Evolutionary conservation across 305 asterid genomes (phyloP), one percentile per base, ranked within the genome.

Genomic region (Fraxinus dipetala): DNA sequence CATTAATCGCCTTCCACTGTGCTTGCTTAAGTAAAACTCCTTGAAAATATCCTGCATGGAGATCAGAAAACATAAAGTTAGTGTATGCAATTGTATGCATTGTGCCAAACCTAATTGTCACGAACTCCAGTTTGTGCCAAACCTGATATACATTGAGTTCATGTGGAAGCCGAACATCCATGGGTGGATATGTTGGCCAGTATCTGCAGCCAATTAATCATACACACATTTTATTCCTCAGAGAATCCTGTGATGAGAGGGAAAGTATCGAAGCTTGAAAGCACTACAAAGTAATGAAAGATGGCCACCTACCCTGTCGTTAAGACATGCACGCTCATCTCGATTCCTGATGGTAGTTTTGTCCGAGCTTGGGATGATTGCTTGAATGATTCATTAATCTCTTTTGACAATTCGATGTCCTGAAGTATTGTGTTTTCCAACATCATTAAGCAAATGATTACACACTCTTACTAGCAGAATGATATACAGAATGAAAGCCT

Each of bases 111-210:
- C 63, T 65, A 81, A 75, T 26, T 45, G 56, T 22, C 77, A 73
- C 45, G 16, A 63, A 59, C 70, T 67, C 45, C 51, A 28, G 51
- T 26, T n/a, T 16, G 75, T 11, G 75, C 78, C 86, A 84, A 84
- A 96, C 99, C 99, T 96, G 99, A 87, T 94, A 96, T 79, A 91
- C 97, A 85, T 93, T 96, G 78, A 96, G 97, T 84, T 96, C 98
- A 75, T 91, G 99, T 31, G 99, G 99, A 81, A 96, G 89, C 81
- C 92, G 94, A 67, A 96, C 92, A 84, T 94, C 99, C 99, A 96
- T 92, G 80, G 98, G 99, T 76, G 99, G 97, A 88, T 94, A 96
- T 72, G 98, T 96, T 80, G 99, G 99, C 99, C 99, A 96, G 90
- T 94, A 94, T 80, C 99, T 96, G 89, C 87, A 90, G 45, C 28